Conservation (phyloP, 2,329 filamentous ascomycete species). For the Epichloe hybrida region DNA sequence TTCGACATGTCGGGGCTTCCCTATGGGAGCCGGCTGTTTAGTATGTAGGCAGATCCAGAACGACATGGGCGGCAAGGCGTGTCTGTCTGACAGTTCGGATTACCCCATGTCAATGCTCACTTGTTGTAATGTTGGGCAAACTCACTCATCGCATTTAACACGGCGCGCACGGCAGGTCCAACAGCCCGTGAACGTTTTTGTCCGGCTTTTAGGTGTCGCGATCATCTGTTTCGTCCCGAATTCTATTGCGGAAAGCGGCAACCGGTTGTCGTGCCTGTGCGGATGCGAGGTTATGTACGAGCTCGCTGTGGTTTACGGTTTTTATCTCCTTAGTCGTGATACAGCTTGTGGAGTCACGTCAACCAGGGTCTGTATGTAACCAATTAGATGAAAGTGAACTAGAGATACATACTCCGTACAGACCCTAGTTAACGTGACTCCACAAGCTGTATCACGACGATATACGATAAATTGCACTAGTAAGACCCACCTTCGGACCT, state of each 20-base stretch:
- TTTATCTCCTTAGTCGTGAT: neutral
- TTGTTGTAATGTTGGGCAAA: neutral
- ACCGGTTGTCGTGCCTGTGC: neutral
- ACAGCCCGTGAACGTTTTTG: slow-evolving; percentile 9
- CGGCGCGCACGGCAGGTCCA: slow-evolving; percentile 10
- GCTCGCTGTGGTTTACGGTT: neutral
- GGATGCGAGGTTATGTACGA: too few species aligned
- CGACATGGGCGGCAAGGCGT: too few species aligned
- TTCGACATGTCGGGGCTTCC: slow-evolving; percentile 5
- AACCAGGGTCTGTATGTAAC: too few species aligned
- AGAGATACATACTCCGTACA: too few species aligned
- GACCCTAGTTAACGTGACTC: too few species aligned
- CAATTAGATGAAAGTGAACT: too few species aligned
- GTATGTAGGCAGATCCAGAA: neutral
- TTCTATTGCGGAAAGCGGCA: neutral
- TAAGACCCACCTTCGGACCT: neutral
- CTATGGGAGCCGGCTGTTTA: neutral
- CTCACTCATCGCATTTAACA: slow-evolving; percentile 10
- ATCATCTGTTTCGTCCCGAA: neutral
- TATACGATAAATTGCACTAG: neutral
- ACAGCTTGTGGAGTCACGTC: too few species aligned
- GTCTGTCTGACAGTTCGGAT: too few species aligned
- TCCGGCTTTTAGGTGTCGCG: slow-evolving; percentile 1
- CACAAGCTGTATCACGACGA: too few species aligned
- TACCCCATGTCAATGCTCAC: too few species aligned